Evolutionary conservation across 495 filamentous ascomycete genomes (phyloP).

Genomic region (Penicillium dipodomyicola): DNA sequence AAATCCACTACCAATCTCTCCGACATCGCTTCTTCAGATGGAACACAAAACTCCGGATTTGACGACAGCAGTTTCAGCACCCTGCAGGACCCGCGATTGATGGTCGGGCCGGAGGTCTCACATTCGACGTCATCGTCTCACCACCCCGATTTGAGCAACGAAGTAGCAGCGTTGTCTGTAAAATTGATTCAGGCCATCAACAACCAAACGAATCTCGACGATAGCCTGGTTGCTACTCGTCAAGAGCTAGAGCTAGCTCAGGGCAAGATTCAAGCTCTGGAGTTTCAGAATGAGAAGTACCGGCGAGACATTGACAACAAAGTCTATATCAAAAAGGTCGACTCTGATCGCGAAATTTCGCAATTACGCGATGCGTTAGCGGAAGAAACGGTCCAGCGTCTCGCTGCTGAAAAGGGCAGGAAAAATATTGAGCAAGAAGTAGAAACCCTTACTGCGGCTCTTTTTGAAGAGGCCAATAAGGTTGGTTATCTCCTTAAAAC

Average conservation of each 20-base stretch:
- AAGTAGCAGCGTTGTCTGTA: conserved; percentile 87
- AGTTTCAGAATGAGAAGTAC: conserved; percentile 65
- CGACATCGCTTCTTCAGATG: conserved; percentile 22
- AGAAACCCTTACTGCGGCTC: conserved; percentile 79
- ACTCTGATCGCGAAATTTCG: conserved; percentile 67
- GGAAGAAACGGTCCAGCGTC: conserved; percentile 59
- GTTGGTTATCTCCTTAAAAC: conserved; percentile 36
- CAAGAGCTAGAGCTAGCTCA: conserved; percentile 78
- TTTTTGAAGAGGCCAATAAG: conserved; percentile 95
- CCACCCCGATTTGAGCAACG: conserved; percentile 79
- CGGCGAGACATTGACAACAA: conserved; percentile 68
- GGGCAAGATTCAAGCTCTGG: conserved; percentile 64
- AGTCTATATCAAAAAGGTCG: conserved; percentile 65
- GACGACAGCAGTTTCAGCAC: conserved; percentile 49
- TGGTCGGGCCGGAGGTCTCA: conserved; percentile 35
- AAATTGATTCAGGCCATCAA: conserved; percentile 98
- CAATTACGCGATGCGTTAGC: conserved; percentile 64
- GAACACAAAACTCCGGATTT: conserved; percentile 11
- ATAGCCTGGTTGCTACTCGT: conserved; percentile 75
- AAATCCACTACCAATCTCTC: conserved; percentile 45
- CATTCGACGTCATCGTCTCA: conserved; percentile 44
- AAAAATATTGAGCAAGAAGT: conserved; percentile 76
- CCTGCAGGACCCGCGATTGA: conserved; percentile 49
- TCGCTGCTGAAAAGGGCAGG: conserved; percentile 65
- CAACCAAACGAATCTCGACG: conserved; percentile 89